These are phyloP conservation scores for Xylaria sp. DNA, from an alignment of 495 filamentous ascomycete genomes.

Conservation along the genomic window DNA sequence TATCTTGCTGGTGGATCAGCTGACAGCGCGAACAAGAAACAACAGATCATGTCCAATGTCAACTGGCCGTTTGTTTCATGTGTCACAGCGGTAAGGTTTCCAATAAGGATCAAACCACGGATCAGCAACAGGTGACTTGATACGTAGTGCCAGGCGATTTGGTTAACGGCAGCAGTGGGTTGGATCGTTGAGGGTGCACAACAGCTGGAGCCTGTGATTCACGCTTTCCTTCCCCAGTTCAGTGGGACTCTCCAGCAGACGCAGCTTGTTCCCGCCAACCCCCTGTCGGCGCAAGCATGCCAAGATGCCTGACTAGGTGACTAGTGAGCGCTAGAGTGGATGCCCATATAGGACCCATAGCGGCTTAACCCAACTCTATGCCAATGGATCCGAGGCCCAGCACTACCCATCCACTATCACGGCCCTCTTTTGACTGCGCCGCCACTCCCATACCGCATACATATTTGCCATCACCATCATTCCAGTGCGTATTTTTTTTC, in stretches of 20 bases:
- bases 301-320: constrained; percentile 7
- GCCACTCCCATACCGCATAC: constrained; percentile 18
- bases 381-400: constrained; percentile 5
- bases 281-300: constrained; percentile 23
- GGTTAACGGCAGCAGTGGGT: background rate
- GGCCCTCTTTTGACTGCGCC: constrained; percentile 17
- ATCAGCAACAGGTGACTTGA: background rate
- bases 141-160: constrained; percentile 6
- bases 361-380: background rate
- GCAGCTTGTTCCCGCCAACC: background rate
- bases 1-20: background rate
- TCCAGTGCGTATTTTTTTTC: constrained; percentile 10
- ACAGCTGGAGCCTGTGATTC: background rate
- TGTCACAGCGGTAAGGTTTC: constrained; percentile 7
- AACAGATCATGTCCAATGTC: constrained; percentile 5
- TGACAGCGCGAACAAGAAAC: background rate
- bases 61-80: background rate
- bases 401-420: background rate
- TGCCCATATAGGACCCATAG: background rate
- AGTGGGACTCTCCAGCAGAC: background rate
- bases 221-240: background rate
- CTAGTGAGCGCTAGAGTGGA: constrained; percentile 1
- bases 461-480: constrained; percentile 24
- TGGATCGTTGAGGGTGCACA: no score
- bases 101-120: background rate